Conservation (phyloP, 83 land plant genomes). For the Picea abies region DNA sequence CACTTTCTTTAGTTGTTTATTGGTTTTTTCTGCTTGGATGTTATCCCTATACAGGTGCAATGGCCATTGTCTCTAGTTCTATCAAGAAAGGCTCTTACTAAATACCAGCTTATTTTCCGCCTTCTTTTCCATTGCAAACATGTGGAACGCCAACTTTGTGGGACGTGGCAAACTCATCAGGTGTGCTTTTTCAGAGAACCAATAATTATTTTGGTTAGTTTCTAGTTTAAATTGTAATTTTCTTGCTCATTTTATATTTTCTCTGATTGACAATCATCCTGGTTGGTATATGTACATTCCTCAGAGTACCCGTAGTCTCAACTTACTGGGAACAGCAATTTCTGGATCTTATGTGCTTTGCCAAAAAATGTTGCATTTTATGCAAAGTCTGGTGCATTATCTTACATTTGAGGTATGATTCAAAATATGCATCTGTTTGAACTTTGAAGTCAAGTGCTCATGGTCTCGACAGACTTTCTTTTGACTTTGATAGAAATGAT, state of each 20-base stretch:
- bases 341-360: slow-evolving; percentile 93
- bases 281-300: slow-evolving; percentile 9
- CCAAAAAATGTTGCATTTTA: slow-evolving; percentile 95
- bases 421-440: not conserved
- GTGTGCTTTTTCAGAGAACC: slow-evolving; percentile 30
- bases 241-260: not conserved
- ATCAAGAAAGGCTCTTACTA: slow-evolving; percentile 88
- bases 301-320: slow-evolving; percentile 70
- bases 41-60: slow-evolving; percentile 57
- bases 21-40: not conserved
- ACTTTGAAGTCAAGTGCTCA: not conserved
- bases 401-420: slow-evolving; percentile 90
- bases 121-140: slow-evolving; percentile 95
- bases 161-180: slow-evolving; percentile 98
- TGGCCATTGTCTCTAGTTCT: slow-evolving; percentile 98
- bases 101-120: slow-evolving; percentile 96
- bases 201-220: not conserved
- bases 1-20: not conserved
- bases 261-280: not conserved
- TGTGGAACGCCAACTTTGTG: slow-evolving; percentile 93
- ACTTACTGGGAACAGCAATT: slow-evolving; percentile 76
- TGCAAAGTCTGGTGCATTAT: slow-evolving; percentile 94
- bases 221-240: not conserved
- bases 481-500: slow-evolving; percentile 3
- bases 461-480: not conserved